Conservation (phyloP, 208 protist species). For the Leishmania amazonensis region DNA sequence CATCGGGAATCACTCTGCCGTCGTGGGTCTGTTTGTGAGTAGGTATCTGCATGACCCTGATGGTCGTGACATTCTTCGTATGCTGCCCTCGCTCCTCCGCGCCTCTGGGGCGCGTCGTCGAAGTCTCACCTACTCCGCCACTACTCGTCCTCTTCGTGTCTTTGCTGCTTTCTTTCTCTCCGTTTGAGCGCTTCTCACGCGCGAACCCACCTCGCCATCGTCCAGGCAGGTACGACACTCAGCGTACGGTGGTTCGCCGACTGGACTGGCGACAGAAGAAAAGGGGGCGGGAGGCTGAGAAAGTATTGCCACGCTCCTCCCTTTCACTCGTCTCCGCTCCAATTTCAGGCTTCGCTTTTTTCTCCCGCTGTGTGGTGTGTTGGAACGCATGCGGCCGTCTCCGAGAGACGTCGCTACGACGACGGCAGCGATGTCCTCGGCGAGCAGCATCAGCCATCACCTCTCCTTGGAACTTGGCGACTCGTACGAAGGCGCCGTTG, state of each 20-base stretch:
- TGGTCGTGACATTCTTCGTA: not conserved
- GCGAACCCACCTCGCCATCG: not conserved
- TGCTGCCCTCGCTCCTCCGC: not conserved
- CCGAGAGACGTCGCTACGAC: constrained; percentile 1
- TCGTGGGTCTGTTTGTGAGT: not conserved
- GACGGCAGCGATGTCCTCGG: not conserved
- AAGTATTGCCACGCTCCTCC: not conserved
- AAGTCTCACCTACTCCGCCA: not conserved
- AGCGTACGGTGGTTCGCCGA: not conserved
- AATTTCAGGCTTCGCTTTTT: not conserved
- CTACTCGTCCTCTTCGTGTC: not conserved
- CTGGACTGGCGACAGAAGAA: not conserved
- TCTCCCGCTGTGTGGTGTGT: not conserved
- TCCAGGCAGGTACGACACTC: not conserved
- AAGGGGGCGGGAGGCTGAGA: not conserved
- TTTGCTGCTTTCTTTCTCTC: not conserved
- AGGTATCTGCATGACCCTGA: not conserved
- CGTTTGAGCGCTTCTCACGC: not conserved
- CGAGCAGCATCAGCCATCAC: not conserved
- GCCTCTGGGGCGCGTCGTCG: not conserved
- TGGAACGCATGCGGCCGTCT: not conserved
- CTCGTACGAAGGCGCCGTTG: constrained; percentile 60
- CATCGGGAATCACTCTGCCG: not conserved
- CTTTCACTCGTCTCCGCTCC: not conserved
- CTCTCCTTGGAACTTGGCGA: constrained; percentile 62